Evolutionary conservation across 306 rosid genomes (phyloP), one percentile per base, ranked within the genome.

Genomic region (Luffa acutangula): DNA sequence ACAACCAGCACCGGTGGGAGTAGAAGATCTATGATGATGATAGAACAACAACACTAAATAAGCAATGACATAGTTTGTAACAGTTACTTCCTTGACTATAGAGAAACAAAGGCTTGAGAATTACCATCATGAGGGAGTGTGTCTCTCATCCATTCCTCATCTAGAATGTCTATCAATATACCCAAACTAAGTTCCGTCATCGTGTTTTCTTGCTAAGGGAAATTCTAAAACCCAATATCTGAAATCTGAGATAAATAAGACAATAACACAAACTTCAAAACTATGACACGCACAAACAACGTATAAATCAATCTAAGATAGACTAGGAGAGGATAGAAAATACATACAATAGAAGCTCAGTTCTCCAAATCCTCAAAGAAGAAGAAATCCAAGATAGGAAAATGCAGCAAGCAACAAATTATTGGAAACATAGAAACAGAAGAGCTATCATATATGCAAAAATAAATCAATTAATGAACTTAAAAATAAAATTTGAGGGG

Each of bases 131-230:
- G 84, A 75, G 96, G 96, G 60, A 93, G 93, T 48, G 96, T 93
- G 82, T 91, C 96, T 86, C 91, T 88, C 96, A 91, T 91, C 97
- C 96, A 93, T 79, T 88, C 97, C 75, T 93, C 97, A 78, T 91
- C 97, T 81, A 93, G 94, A 76, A 91, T 70, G 79, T 93, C 97
- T 82, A 93, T 81, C 18, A 91, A 89, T 81, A 89, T 83, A 53
- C 91, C 90, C 82, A 88, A 59, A 86, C 87, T 90, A 71, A 89
- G 41, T 77, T 92, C 95, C 41, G 95, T 89, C 97, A 92, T 90
- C 17, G 36, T 62, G 74, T 80, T 5, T 69, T 46, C 41, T 53
- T 42, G 9, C 45, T 46, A 33, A 60, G 49, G 66, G n/a, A 84
- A 70, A 81, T 63, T 37, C 46, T 48, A 77, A 79, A 60, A 46